Percentiles rank a stretch among this genome's conserved stretches.
Conservation (phyloP, 257 asterid genomes). For the Parsonsia alboflavescens region DNA sequence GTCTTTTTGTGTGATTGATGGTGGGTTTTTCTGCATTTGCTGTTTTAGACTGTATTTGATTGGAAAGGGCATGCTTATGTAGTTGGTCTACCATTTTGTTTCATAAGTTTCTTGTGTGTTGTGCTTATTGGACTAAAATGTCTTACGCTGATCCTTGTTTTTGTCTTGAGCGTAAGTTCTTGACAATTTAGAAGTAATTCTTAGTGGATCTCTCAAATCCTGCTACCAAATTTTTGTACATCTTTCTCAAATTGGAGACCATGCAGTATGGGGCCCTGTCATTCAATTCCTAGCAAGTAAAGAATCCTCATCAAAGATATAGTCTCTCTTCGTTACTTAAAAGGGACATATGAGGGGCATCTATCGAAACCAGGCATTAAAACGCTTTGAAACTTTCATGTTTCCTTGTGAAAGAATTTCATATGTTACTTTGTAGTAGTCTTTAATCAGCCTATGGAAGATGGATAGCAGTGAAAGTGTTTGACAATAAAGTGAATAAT, state of each 20-base stretch:
- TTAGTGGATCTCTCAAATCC: neutral
- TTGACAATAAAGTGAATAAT: neutral
- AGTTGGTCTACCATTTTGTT: neutral
- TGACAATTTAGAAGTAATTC: neutral
- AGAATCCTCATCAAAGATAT: neutral
- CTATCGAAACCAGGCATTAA: neutral
- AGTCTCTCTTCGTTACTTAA: neutral
- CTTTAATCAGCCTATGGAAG: neutral
- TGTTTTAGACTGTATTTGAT: neutral
- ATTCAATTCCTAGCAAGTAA: neutral
- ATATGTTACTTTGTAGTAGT: neutral
- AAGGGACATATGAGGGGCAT: no score
- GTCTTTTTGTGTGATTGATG: neutral
- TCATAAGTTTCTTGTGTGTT: neutral
- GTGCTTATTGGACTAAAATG: neutral
- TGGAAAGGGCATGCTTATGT: neutral
- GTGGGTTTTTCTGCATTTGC: neutral
- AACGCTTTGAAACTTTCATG: neutral
- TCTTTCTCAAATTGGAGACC: neutral
- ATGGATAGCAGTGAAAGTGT: neutral
- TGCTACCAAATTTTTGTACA: neutral
- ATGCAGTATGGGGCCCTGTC: constrained; percentile 1
- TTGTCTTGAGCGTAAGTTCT: neutral
- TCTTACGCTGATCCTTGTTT: neutral
- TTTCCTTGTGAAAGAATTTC: neutral